These are phyloP conservation scores for Paraurostyla sp. DNA, from an alignment of 73 alveolate genomes.

Conservation along the genomic window DNA sequence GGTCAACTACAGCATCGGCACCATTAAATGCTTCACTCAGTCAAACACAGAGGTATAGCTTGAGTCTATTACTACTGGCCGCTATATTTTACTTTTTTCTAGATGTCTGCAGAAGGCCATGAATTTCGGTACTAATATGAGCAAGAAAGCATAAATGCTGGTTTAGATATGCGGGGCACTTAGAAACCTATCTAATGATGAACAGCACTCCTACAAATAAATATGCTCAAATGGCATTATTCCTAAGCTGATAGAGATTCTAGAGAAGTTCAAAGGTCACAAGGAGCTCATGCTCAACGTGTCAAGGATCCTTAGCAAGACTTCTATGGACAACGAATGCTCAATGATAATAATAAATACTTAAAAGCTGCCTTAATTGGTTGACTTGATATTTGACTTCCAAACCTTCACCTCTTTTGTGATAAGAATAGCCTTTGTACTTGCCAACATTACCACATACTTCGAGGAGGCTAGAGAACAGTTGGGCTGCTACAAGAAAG, in stretches of 20 bases:
- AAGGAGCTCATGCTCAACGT: slow-evolving; percentile 68
- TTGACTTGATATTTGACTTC: background rate
- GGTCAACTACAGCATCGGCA: slow-evolving; percentile 67
- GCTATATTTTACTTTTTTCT: background rate
- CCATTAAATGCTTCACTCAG: slow-evolving; percentile 51
- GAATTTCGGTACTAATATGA: slow-evolving; percentile 28
- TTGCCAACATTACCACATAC: slow-evolving; percentile 81
- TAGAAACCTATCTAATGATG: slow-evolving; percentile 79
- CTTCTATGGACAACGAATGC: slow-evolving; percentile 69
- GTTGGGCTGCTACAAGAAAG: background rate
- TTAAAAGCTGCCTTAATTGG: background rate
- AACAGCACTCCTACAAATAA: background rate
- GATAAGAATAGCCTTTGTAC: slow-evolving; percentile 76
- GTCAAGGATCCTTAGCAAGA: slow-evolving; percentile 69
- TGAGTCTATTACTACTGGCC: background rate
- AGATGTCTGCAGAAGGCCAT: slow-evolving; percentile 1
- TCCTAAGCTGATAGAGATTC: slow-evolving; percentile 21
- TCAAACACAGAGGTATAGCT: background rate
- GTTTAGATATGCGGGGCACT: slow-evolving; percentile 80
- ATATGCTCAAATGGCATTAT: background rate
- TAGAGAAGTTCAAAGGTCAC: slow-evolving; percentile 55
- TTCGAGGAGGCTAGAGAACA: slow-evolving; percentile 66
- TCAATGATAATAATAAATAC: background rate
- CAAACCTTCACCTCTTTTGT: background rate
- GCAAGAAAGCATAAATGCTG: slow-evolving; percentile 70